Evolutionary conservation across 2,329 filamentous ascomycete genomes (phyloP).

Genomic region (Colletotrichum tropicale): DNA sequence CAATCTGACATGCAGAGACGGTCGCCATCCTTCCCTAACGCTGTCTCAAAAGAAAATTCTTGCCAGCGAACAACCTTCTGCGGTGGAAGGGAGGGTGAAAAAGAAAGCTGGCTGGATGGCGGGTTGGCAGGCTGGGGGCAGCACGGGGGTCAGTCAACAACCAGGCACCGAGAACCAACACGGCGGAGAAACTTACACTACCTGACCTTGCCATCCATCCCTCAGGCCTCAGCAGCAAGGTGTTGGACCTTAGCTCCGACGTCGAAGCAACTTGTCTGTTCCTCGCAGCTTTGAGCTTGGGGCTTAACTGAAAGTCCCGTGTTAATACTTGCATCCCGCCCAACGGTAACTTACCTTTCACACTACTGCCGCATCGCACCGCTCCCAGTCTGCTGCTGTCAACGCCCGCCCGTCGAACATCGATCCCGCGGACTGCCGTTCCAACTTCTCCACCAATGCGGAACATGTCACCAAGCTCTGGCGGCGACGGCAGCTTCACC

Average conservation of each 20-base stretch:
- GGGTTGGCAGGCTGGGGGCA: neutral
- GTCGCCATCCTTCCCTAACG: neutral
- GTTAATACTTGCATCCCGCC: neutral
- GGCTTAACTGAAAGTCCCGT: neutral
- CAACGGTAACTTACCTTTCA: neutral
- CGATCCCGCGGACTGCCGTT: conserved; percentile 11
- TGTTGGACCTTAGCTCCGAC: neutral
- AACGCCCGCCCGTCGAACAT: neutral
- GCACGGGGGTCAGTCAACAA: neutral
- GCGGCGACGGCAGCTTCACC: neutral
- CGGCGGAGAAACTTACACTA: conserved; percentile 3
- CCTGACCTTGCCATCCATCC: neutral
- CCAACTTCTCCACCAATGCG: neutral
- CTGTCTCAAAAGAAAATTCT: neutral
- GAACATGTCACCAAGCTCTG: conserved; percentile 7
- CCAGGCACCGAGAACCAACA: conserved; percentile 7
- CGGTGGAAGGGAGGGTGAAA: neutral
- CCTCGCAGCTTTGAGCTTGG: neutral
- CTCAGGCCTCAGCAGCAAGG: neutral
- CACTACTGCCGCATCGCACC: neutral
- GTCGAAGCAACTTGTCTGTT: neutral
- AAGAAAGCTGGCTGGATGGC: neutral
- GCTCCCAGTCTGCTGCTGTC: neutral
- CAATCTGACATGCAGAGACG: neutral
- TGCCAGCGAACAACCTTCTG: neutral